Conservation (phyloP, 139 green algal genomes). For the Chlorella vulgaris region DNA sequence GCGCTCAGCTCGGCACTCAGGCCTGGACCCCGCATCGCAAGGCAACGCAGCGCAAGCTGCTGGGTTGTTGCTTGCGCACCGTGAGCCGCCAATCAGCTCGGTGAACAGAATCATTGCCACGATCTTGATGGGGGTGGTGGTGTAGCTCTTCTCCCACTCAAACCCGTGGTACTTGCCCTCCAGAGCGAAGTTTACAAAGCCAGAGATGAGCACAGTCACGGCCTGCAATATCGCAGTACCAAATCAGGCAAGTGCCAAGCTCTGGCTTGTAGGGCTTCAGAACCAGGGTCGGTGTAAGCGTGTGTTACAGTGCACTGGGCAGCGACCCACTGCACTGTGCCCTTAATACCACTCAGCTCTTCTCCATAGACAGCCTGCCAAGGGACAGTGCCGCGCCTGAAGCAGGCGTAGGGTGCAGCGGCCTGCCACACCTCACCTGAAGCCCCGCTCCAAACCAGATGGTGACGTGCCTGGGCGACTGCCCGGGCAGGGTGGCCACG, state of each 20-base stretch:
- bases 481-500: conserved; percentile 19
- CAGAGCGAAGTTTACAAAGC: conserved; percentile 24
- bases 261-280: not conserved
- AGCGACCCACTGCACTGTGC: too few species aligned
- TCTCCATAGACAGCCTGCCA: too few species aligned
- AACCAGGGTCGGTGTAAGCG: too few species aligned
- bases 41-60: not conserved
- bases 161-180: conserved; percentile 41
- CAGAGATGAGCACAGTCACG: conserved; percentile 23
- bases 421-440: conserved; percentile 9
- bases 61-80: not conserved
- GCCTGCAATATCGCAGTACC: not conserved
- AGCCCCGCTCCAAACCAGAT: conserved; percentile 47
- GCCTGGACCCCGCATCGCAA: not conserved
- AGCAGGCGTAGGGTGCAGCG: too few species aligned
- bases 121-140: not conserved
- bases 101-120: conserved; percentile 1
- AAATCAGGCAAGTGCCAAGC: too few species aligned
- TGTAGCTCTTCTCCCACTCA: conserved; percentile 32
- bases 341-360: too few species aligned
- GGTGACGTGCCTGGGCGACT: conserved; percentile 10
- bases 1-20: too few species aligned
- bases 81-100: conserved; percentile 7
- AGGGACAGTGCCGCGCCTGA: too few species aligned
- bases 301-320: too few species aligned